phyloP scores from a whole-genome alignment of 352 stramenopile genomes.

The Phytopythium vexans region DNA sequence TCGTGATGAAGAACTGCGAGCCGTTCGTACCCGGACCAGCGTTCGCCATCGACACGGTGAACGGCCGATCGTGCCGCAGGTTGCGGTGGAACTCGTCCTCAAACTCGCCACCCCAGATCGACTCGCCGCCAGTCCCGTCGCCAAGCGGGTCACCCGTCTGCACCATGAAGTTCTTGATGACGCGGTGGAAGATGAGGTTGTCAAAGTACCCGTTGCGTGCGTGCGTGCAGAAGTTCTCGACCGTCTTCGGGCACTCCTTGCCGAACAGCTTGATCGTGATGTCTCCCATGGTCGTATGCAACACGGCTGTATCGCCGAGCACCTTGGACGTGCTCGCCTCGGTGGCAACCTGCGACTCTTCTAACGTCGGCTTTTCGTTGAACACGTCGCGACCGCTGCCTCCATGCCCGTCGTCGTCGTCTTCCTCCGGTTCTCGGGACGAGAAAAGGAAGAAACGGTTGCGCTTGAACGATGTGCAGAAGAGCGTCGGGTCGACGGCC shows the following conservation, averaged over 20 bases:
- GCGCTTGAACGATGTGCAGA: slow-evolving; percentile 87
- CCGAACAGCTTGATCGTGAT: slow-evolving; percentile 97
- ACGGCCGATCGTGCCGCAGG: slow-evolving; percentile 94
- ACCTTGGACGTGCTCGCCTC: slow-evolving; percentile 66
- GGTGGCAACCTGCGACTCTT: slow-evolving; percentile 88
- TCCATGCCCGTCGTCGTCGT: slow-evolving; percentile 42
- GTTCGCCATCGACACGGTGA: slow-evolving; percentile 99
- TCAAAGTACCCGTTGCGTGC: slow-evolving; percentile 98
- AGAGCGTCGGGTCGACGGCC: slow-evolving; percentile 81
- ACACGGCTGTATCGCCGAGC: slow-evolving; percentile 76
- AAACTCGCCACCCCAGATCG: slow-evolving; percentile 99
- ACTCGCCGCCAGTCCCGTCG: slow-evolving; percentile 97
- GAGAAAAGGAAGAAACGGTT: slow-evolving; percentile 98
- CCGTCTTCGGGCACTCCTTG: slow-evolving; percentile 92
- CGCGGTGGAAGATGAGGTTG: slow-evolving; percentile 98
- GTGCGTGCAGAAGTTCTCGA: slow-evolving; percentile 99
- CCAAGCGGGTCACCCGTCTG: slow-evolving; percentile 95
- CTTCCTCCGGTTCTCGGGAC: slow-evolving; percentile 89
- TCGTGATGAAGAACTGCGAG: slow-evolving; percentile 99
- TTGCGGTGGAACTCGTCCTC: slow-evolving; percentile 98
- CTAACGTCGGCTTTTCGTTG: slow-evolving; percentile 96
- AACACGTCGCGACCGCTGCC: slow-evolving; percentile 92
- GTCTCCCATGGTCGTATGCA: slow-evolving; percentile 99
- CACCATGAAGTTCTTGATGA: slow-evolving; percentile 99
- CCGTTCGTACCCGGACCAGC: slow-evolving; percentile 76